Evolutionary conservation across 257 asterid species (phyloP).

Genomic region (Penstemon barbatus): DNA sequence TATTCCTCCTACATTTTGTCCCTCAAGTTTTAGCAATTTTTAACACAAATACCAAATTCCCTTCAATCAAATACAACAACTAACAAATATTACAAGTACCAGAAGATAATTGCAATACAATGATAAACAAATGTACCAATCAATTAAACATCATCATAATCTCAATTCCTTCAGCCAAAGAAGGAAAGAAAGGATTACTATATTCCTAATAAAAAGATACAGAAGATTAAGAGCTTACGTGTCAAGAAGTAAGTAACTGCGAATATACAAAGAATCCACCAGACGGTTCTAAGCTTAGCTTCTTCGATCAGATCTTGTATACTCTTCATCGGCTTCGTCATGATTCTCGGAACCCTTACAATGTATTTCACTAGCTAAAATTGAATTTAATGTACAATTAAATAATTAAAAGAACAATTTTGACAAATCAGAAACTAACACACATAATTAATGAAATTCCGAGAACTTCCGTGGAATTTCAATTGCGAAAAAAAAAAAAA

Average conservation of each 20-base stretch:
- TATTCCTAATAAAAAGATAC: not conserved
- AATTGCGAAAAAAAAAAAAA: too few relatives aligned
- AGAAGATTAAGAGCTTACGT: slow-evolving; percentile 51
- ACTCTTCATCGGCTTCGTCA: slow-evolving; percentile 79
- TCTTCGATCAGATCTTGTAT: slow-evolving; percentile 96
- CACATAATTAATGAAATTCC: not conserved
- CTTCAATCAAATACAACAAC: slow-evolving; percentile 16
- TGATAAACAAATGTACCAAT: not conserved
- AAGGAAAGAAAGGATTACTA: not conserved
- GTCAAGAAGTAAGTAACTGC: slow-evolving; percentile 81
- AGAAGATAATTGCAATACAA: slow-evolving; percentile 4
- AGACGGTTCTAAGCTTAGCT: slow-evolving; percentile 91
- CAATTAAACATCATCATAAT: not conserved
- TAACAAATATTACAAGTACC: not conserved
- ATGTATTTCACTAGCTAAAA: slow-evolving; percentile 10
- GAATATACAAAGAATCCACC: slow-evolving; percentile 93
- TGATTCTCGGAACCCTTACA: slow-evolving; percentile 39
- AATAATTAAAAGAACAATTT: slow-evolving; percentile 17
- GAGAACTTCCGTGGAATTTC: slow-evolving; percentile 7
- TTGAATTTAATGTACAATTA: slow-evolving; percentile 21
- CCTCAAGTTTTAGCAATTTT: not conserved
- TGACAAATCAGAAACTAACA: not conserved
- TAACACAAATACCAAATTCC: slow-evolving; percentile 5
- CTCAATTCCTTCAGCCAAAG: not conserved
- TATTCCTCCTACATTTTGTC: slow-evolving; percentile 12